A percentile compares a stretch with the other conserved stretches of the same genome.
phyloP scores from a whole-genome alignment of 2,329 filamentous ascomycete species.

The Colletotrichum sp. region DNA sequence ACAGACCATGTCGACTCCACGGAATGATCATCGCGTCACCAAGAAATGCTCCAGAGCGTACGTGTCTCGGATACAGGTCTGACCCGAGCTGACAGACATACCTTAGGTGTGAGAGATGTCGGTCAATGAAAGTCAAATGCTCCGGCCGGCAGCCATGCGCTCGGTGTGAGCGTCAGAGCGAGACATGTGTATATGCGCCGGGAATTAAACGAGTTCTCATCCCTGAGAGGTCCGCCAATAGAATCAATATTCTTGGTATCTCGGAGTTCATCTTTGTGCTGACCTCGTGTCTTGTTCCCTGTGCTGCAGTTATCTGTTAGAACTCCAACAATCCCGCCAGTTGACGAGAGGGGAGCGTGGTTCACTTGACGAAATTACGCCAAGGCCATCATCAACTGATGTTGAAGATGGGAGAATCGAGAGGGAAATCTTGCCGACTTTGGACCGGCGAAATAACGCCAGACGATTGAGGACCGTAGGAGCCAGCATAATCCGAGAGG shows the following conservation, averaged over 20 bases:
- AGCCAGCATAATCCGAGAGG: background rate
- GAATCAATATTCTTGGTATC: background rate
- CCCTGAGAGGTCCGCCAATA: background rate
- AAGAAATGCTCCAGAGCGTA: background rate
- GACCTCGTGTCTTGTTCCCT: background rate
- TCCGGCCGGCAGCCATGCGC: background rate
- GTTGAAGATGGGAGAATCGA: background rate
- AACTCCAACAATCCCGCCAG: background rate
- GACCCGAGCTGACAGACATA: background rate
- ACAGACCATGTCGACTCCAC: background rate
- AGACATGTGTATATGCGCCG: background rate
- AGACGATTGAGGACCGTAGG: background rate
- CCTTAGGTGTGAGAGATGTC: background rate
- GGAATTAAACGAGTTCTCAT: background rate
- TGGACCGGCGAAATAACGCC: background rate
- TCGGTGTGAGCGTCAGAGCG: background rate
- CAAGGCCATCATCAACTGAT: background rate
- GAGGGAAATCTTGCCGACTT: background rate
- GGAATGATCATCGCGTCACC: background rate
- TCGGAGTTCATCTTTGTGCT: background rate
- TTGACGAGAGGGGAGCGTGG: background rate
- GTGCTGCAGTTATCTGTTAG: background rate
- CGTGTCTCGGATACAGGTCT: background rate
- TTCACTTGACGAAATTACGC: rapidly evolving
- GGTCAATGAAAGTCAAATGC: background rate